Percentiles rank a stretch among this genome's conserved stretches.
These are phyloP conservation scores for Solanum corneliomulleri DNA, from an alignment of 257 asterid species.

Conservation along the genomic window DNA sequence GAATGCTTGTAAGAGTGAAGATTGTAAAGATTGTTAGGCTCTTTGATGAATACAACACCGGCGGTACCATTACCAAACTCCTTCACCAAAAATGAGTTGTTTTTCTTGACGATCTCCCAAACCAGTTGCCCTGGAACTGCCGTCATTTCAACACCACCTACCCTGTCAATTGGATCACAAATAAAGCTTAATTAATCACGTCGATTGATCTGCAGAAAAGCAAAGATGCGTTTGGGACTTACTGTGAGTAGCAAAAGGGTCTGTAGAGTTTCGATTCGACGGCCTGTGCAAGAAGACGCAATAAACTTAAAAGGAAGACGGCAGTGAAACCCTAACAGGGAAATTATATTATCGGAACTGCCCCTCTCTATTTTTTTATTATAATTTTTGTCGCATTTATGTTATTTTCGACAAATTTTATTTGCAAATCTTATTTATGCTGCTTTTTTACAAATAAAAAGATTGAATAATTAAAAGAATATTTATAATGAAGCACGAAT, in stretches of 20 bases:
- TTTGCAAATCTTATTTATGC: neutral
- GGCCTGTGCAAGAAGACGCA: neutral
- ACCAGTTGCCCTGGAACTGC: constrained; percentile 76
- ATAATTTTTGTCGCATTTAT: too few species aligned
- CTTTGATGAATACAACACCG: constrained; percentile 62
- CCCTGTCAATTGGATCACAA: neutral
- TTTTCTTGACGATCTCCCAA: constrained; percentile 96
- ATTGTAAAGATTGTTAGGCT: constrained; percentile 79
- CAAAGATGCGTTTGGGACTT: neutral
- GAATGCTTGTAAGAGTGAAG: constrained; percentile 87
- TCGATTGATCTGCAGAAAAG: neutral
- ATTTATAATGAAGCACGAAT: neutral
- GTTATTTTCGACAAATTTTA: neutral
- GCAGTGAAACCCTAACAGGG: neutral
- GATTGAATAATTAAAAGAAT: neutral
- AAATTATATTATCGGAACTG: neutral
- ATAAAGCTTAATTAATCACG: neutral
- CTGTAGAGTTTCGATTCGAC: neutral
- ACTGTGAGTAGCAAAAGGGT: neutral
- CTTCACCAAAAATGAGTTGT: constrained; percentile 66
- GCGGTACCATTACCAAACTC: constrained; percentile 71
- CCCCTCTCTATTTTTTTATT: neutral
- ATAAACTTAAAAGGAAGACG: neutral
- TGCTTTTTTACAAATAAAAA: neutral
- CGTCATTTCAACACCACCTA: constrained; percentile 36